phyloP scores from a whole-genome alignment of 257 asterid species.

The Jacaranda copaia region DNA sequence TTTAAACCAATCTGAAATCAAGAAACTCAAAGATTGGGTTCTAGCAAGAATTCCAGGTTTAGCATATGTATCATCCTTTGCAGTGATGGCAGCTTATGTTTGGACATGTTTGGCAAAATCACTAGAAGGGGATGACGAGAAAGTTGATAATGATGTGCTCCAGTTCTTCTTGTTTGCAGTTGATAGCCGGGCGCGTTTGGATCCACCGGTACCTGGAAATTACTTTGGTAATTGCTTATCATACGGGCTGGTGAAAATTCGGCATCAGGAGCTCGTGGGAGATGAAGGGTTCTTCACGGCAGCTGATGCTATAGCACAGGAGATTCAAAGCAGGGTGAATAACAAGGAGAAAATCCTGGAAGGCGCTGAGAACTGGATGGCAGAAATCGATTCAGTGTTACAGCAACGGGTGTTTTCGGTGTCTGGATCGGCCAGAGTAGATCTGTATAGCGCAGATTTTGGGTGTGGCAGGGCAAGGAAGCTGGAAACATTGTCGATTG shows the following conservation, averaged over 20 bases:
- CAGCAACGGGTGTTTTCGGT: neutral
- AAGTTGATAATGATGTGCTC: neutral
- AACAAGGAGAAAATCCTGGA: slow-evolving; percentile 25
- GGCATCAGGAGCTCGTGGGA: too few species aligned
- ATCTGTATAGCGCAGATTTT: slow-evolving; percentile 31
- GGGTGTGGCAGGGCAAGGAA: too few species aligned
- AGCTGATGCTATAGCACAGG: slow-evolving; percentile 35
- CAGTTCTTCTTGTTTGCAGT: slow-evolving; percentile 42
- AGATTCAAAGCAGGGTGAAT: slow-evolving; percentile 33
- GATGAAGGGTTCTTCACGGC: neutral
- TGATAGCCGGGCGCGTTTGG: slow-evolving; percentile 4
- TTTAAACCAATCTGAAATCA: too few species aligned
- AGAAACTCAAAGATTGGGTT: slow-evolving; percentile 13
- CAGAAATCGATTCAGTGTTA: neutral
- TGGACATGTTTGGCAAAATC: slow-evolving; percentile 52
- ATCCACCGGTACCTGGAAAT: too few species aligned
- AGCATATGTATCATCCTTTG: slow-evolving; percentile 46
- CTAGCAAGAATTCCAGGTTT: slow-evolving; percentile 32
- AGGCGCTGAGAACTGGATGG: slow-evolving; percentile 28
- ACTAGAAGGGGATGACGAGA: neutral
- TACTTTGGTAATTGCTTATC: too few species aligned
- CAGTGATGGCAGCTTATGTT: slow-evolving; percentile 42
- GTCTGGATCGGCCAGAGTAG: slow-evolving; percentile 47
- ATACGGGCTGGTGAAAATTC: too few species aligned
- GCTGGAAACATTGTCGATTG: too few species aligned